Conservation (phyloP, 306 rosid species). For the Acacia confusa region DNA sequence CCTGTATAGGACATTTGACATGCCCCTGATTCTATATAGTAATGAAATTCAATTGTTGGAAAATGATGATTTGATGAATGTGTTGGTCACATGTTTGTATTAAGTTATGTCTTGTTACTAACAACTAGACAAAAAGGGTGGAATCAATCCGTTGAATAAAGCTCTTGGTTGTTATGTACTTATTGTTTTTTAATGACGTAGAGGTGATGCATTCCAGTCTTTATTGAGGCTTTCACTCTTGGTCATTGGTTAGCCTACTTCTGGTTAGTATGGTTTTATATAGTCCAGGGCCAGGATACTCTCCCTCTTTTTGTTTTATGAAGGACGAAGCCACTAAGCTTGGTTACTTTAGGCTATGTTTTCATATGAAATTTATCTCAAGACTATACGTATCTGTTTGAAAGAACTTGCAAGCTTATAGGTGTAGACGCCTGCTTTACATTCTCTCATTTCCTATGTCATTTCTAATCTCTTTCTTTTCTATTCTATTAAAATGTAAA, state of each 20-base stretch:
- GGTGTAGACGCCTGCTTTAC: neutral
- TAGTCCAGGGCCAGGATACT: neutral
- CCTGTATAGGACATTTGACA: too few relatives aligned
- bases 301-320: neutral
- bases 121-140: neutral
- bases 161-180: neutral
- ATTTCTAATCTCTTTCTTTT: constrained; percentile 13
- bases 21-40: too few relatives aligned
- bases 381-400: neutral
- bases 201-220: neutral
- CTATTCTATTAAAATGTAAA: constrained; percentile 30
- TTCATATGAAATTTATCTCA: neutral
- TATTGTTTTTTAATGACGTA: neutral
- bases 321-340: neutral
- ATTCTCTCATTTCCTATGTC: constrained; percentile 3
- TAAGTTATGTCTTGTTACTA: neutral
- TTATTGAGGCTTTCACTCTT: neutral
- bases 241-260: constrained; percentile 2
- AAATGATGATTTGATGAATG: too few relatives aligned
- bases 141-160: neutral
- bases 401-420: constrained; percentile 7
- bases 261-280: neutral
- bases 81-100: too few relatives aligned
- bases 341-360: neutral
- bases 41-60: too few relatives aligned